phyloP scores from a whole-genome alignment of 2,329 filamentous ascomycete species.

The Nannizziopsis barbatae region DNA sequence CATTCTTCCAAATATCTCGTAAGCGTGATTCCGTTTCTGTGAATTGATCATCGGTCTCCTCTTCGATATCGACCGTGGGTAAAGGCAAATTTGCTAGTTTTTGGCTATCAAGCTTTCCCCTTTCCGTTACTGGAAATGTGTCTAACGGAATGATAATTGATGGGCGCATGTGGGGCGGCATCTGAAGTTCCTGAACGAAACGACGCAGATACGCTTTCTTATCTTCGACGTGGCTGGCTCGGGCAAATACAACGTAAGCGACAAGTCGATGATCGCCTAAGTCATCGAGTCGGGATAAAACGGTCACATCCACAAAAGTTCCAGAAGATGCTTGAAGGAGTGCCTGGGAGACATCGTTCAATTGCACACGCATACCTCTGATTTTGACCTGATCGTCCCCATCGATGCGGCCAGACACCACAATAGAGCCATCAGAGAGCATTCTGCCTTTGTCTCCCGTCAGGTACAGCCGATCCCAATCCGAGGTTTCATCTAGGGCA shows the following conservation, averaged over 20 bases:
- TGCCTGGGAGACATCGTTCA: constrained; percentile 19
- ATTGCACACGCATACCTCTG: constrained; percentile 50
- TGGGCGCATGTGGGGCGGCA: constrained; percentile 13
- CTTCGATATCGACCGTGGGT: not conserved
- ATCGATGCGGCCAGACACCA: constrained; percentile 34
- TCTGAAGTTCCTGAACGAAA: not conserved
- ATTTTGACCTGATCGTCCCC: constrained; percentile 53
- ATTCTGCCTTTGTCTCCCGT: constrained; percentile 11
- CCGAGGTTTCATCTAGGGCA: too few relatives aligned
- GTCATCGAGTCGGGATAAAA: not conserved
- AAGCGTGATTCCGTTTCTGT: constrained; percentile 1
- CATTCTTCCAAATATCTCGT: constrained; percentile 5
- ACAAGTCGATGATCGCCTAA: constrained; percentile 13
- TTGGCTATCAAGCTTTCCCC: constrained; percentile 10
- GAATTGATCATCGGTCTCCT: not conserved
- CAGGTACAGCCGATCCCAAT: not conserved
- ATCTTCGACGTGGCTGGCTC: not conserved
- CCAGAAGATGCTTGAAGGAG: constrained; percentile 2
- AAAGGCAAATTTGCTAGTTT: constrained; percentile 9
- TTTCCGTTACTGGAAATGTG: constrained; percentile 8
- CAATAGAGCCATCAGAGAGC: not conserved
- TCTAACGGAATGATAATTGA: constrained; percentile 7
- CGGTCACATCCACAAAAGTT: not conserved
- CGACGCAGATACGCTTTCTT: not conserved
- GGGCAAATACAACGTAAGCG: constrained; percentile 8